Percentiles rank a stretch among this genome's conserved stretches.
Conservation (phyloP, 2,329 filamentous ascomycete genomes). For the Pseudogymnoascus sp. region DNA sequence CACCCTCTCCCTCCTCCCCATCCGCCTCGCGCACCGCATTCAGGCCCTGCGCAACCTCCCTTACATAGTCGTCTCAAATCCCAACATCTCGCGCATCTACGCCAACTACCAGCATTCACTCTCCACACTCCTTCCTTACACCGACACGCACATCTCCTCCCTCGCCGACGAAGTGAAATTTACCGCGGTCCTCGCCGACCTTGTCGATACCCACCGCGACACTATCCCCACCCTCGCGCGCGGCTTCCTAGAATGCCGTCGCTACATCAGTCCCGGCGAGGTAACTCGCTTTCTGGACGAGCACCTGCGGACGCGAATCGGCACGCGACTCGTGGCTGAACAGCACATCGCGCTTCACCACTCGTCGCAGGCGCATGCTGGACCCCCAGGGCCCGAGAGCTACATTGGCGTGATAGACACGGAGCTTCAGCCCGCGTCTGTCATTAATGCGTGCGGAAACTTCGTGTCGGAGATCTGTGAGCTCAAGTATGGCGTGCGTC, state of each 20-base stretch:
- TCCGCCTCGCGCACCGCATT: slow-evolving; percentile 87
- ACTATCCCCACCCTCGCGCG: slow-evolving; percentile 89
- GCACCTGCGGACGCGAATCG: slow-evolving; percentile 87
- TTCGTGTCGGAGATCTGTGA: slow-evolving; percentile 96
- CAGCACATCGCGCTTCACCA: slow-evolving; percentile 91
- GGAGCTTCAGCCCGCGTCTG: slow-evolving; percentile 68
- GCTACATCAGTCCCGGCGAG: slow-evolving; percentile 74
- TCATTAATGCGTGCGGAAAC: slow-evolving; percentile 75
- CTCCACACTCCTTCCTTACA: slow-evolving; percentile 81
- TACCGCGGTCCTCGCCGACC: slow-evolving; percentile 83
- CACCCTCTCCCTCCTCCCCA: slow-evolving; percentile 83
- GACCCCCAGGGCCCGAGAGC: slow-evolving; percentile 47
- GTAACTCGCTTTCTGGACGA: slow-evolving; percentile 92
- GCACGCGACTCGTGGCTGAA: slow-evolving; percentile 87
- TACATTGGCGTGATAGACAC: slow-evolving; percentile 97
- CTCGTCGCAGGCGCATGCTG: slow-evolving; percentile 60
- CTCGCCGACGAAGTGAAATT: slow-evolving; percentile 85
- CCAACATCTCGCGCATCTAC: slow-evolving; percentile 89
- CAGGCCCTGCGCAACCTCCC: slow-evolving; percentile 88
- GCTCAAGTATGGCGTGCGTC: slow-evolving; percentile 85
- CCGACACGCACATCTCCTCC: slow-evolving; percentile 61
- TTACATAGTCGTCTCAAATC: slow-evolving; percentile 97
- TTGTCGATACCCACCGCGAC: slow-evolving; percentile 91
- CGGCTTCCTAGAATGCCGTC: slow-evolving; percentile 86
- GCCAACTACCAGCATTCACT: slow-evolving; percentile 92